Evolutionary conservation across 108 stramenopile species (phyloP).

Genomic region (Cyclotella choctawhatcheeana): DNA sequence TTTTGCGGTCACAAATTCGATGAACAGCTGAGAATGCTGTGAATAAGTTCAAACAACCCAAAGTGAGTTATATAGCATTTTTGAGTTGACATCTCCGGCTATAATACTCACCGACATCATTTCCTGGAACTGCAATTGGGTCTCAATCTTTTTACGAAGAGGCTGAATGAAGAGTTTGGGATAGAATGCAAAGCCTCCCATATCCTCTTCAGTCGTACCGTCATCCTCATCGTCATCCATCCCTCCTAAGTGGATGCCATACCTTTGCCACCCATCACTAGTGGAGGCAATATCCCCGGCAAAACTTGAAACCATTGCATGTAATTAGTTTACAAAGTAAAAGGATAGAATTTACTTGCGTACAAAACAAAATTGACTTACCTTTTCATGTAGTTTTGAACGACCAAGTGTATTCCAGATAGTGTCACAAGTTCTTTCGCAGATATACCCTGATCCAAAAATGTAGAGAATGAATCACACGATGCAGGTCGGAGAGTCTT

Average conservation of each 20-base stretch:
- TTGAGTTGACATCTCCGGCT: too few species aligned
- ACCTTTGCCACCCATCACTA: conserved; percentile 11
- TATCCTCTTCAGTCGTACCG: conserved; percentile 13
- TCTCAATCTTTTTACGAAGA: conserved; percentile 6
- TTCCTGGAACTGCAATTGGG: conserved; percentile 29
- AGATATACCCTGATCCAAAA: conserved; percentile 16
- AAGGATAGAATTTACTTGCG: too few species aligned
- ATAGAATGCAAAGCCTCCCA: conserved; percentile 25
- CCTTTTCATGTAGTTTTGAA: conserved; percentile 10
- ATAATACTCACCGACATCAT: conserved; percentile 26
- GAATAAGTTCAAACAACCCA: conserved; percentile 1
- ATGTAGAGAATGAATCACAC: neutral
- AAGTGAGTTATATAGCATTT: too few species aligned
- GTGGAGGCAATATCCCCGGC: conserved; percentile 21
- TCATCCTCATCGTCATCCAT: conserved; percentile 3
- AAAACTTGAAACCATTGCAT: conserved; percentile 21
- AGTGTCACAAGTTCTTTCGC: conserved; percentile 30
- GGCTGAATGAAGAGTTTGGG: conserved; percentile 26
- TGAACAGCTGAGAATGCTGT: conserved; percentile 22
- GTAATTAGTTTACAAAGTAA: too few species aligned
- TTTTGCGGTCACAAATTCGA: conserved; percentile 16
- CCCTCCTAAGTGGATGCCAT: conserved; percentile 9
- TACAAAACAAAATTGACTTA: neutral
- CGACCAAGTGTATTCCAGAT: neutral
- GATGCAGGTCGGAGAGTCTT: neutral